Percentiles rank a stretch among this genome's conserved stretches.
Conservation (phyloP, 805 yeast genomes). For the Lipomyces kockii region DNA sequence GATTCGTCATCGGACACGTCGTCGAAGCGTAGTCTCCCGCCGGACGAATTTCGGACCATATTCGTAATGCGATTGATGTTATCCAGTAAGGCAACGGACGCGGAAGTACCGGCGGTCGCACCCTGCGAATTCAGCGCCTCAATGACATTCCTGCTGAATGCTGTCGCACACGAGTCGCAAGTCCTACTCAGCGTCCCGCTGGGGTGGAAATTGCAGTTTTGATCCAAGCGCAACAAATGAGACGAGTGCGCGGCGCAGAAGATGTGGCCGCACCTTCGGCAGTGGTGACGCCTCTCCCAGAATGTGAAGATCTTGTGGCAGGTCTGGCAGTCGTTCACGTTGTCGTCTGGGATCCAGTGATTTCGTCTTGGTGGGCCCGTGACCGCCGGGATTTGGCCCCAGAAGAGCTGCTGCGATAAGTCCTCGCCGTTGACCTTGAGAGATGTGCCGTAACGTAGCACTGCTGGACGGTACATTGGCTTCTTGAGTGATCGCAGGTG, state of each 20-base stretch:
- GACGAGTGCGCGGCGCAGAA: constrained; percentile 71
- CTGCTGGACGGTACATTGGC: constrained; percentile 91
- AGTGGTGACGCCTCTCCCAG: constrained; percentile 80
- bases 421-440: constrained; percentile 40
- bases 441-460: constrained; percentile 57
- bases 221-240: constrained; percentile 62
- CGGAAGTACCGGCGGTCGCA: constrained; percentile 13
- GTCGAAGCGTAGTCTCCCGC: background rate
- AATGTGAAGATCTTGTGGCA: constrained; percentile 75
- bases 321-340: constrained; percentile 64
- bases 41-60: constrained; percentile 32
- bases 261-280: constrained; percentile 83
- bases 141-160: constrained; percentile 45
- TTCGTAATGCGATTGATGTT: constrained; percentile 33
- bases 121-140: constrained; percentile 30
- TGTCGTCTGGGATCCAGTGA: constrained; percentile 65
- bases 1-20: constrained; percentile 25
- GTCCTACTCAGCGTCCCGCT: constrained; percentile 70
- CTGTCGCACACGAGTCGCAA: constrained; percentile 67
- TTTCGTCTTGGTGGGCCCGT: constrained; percentile 43
- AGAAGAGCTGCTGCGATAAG: constrained; percentile 33
- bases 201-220: constrained; percentile 57
- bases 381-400: constrained; percentile 36
- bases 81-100: constrained; percentile 8
- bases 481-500: constrained; percentile 81